Percentiles rank a stretch among this genome's conserved stretches.
These are phyloP conservation scores for Thielaviopsis euricoi DNA, from an alignment of 2,329 filamentous ascomycete genomes.

Conservation along the genomic window DNA sequence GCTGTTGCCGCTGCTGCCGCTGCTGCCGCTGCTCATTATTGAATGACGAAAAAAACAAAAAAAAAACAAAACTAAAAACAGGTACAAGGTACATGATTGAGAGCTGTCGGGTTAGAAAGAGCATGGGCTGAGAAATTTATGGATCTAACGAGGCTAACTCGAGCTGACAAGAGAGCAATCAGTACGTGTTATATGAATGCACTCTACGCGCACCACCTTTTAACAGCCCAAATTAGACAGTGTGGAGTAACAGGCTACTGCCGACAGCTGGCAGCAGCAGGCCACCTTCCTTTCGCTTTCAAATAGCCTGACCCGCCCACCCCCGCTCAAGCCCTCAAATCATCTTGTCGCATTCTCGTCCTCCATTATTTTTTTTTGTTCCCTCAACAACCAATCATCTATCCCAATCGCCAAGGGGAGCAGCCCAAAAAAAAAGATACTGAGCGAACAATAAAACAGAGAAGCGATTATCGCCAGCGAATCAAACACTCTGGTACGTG, in stretches of 20 bases:
- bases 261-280: background rate
- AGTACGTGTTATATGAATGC: too few relatives aligned
- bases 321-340: slow-evolving; percentile 28
- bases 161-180: too few relatives aligned
- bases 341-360: slow-evolving; percentile 31
- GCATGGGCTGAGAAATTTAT: background rate
- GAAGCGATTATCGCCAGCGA: slow-evolving; percentile 11
- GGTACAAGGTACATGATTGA: background rate
- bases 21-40: background rate
- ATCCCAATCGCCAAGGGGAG: slow-evolving; percentile 15
- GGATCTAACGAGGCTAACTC: background rate
- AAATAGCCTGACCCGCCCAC: slow-evolving; percentile 9
- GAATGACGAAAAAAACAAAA: background rate
- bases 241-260: background rate
- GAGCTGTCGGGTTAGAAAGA: background rate
- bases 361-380: slow-evolving; percentile 25
- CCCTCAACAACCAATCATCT: slow-evolving; percentile 33
- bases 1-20: too few relatives aligned
- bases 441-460: slow-evolving; percentile 11
- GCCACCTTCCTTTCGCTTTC: background rate
- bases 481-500: slow-evolving; percentile 14
- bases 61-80: background rate
- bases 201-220: too few relatives aligned
- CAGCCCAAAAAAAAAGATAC: slow-evolving; percentile 11
- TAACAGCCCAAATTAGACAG: too few relatives aligned